Evolutionary conservation across 139 green algal genomes (phyloP), one percentile per base, ranked within the genome.

Genomic region (Nannochloris sp.): DNA sequence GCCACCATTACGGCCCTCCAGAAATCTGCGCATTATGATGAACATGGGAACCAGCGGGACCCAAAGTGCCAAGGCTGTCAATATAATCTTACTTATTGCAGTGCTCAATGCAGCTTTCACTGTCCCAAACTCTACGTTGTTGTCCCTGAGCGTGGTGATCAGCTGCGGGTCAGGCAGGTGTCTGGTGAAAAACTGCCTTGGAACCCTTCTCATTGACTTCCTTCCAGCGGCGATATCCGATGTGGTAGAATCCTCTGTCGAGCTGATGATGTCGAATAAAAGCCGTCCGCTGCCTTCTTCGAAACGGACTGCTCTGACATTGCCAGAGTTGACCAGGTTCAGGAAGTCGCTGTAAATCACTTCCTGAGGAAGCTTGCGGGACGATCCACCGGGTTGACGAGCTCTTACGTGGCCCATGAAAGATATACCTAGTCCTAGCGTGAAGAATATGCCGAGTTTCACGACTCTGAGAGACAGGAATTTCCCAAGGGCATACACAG

Each of bases 41-140:
- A 93, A 75, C 34, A 96, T 60, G 4, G 89, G 89, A 24, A 90
- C 24, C 53, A 94, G 72, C 11, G 89, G 88, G n/a, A 95, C 61
- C 89, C 89, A 96, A 49, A 96, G 60, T 24, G 67, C 61, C 43
- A 83, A 53, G 10, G 71, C 64, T 1, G 69, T 73, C 15, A 56
- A 23, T 12, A 84, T 6, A 8, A 79, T 55, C 44, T 67, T 70
- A 12, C 51, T 49, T 31, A 25, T 24, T 10, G 77, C 8, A n/a
- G 67, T 54, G 0, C 46, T 25, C 7, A 34, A 44, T 16, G 79
- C 19, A 27, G 60, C 61, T 56, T 68, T 68, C 0, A 81, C 25
- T 34, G 68, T 69, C 4, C 67, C 71, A 72, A 83, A 83, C 58
- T 75, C 61, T n/a, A 83, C 74, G 0, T 66, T 62, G 9, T 67